Conservation (phyloP, 352 stramenopile genomes). For the Pythium coloratum region DNA sequence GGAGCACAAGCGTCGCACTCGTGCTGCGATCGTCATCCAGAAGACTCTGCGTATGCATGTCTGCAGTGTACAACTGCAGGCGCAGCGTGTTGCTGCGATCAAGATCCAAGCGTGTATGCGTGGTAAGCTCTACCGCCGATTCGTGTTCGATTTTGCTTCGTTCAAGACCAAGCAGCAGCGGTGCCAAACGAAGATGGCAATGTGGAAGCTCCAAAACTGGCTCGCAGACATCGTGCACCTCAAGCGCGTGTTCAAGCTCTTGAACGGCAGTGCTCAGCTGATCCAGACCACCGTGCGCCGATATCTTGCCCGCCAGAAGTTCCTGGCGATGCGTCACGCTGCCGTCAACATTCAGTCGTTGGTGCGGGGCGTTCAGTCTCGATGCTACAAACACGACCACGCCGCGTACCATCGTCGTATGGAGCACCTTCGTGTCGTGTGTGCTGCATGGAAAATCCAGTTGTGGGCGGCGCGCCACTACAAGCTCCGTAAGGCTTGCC, state of each 20-base stretch:
- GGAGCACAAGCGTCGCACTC: neutral
- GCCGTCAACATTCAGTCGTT: conserved; percentile 16
- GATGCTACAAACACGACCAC: conserved; percentile 13
- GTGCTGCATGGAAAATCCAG: conserved; percentile 25
- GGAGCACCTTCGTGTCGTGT: neutral
- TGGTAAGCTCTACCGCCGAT: conserved; percentile 36
- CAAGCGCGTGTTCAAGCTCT: neutral
- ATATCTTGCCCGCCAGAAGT: conserved; percentile 8
- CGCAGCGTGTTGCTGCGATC: conserved; percentile 8
- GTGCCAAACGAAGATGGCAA: conserved; percentile 19
- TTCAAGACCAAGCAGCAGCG: conserved; percentile 21
- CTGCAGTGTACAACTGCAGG: neutral
- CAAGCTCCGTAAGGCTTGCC: conserved; percentile 7
- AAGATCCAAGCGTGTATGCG: conserved; percentile 35
- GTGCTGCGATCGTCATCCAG: conserved; percentile 16
- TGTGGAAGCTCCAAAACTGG: conserved; percentile 24
- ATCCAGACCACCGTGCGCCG: conserved; percentile 12
- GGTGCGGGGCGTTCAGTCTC: conserved; percentile 16
- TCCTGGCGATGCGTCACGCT: conserved; percentile 1
- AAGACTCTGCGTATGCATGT: conserved; percentile 20
- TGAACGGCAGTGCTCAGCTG: conserved; percentile 2
- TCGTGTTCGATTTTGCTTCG: conserved; percentile 45
- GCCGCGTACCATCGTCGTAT: conserved; percentile 3
- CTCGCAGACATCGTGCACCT: neutral
- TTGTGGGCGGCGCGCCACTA: conserved; percentile 9